Conservation (phyloP, 2,329 filamentous ascomycete species). For the Aspergillus piperis region DNA sequence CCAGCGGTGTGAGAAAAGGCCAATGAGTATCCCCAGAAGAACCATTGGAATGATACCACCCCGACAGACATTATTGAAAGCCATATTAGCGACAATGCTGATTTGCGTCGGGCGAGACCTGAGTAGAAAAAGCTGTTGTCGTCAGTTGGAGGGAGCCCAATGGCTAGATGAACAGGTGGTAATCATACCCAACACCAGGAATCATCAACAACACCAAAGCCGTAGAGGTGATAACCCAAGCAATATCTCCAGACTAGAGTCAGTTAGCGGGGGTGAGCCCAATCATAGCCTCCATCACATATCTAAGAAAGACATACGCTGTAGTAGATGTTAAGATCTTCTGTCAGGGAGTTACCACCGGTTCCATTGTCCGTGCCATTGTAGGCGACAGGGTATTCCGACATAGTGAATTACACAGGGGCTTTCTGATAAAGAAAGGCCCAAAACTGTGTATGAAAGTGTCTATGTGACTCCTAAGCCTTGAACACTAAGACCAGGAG, state of each 20-base stretch:
- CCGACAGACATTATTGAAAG: slow-evolving; percentile 78
- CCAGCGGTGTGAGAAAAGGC: slow-evolving; percentile 78
- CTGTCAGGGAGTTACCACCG: slow-evolving; percentile 65
- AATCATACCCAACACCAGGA: slow-evolving; percentile 73
- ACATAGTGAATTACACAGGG: slow-evolving; percentile 29
- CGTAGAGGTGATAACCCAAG: slow-evolving; percentile 75
- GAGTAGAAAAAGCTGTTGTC: slow-evolving; percentile 80
- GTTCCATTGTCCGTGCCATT: slow-evolving; percentile 62
- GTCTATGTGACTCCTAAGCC: not conserved
- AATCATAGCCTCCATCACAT: not conserved
- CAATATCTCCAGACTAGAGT: slow-evolving; percentile 72
- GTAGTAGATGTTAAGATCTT: slow-evolving; percentile 84
- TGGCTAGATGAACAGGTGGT: not conserved
- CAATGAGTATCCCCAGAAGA: slow-evolving; percentile 89
- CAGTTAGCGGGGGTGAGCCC: slow-evolving; percentile 16
- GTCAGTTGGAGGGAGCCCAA: slow-evolving; percentile 14
- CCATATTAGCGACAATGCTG: slow-evolving; percentile 82
- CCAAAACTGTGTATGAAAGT: not conserved
- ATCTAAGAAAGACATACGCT: slow-evolving; percentile 44
- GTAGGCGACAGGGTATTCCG: slow-evolving; percentile 53
- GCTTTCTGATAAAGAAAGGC: not conserved
- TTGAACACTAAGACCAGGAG: not conserved
- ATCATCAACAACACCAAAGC: slow-evolving; percentile 90
- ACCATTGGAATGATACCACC: slow-evolving; percentile 87
- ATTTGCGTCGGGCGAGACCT: slow-evolving; percentile 84